Conservation (phyloP, 768 basidiomycete species). For the Boletus eberwhitei region DNA sequence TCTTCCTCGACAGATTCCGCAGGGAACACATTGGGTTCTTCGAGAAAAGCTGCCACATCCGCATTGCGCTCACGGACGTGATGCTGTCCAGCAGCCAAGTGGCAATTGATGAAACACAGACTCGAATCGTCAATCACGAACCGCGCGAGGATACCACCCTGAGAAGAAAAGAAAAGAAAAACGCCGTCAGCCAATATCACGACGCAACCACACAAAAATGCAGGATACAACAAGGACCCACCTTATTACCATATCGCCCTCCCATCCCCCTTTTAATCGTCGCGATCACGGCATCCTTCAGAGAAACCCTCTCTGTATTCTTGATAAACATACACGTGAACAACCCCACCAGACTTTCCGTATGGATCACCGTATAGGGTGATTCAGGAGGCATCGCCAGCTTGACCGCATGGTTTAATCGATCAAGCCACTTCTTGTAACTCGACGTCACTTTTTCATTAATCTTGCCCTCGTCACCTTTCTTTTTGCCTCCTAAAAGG, state of each 20-base stretch:
- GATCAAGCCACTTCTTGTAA: conserved; percentile 89
- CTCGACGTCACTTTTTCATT: conserved; percentile 83
- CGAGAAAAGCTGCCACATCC: conserved; percentile 84
- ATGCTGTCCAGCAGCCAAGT: conserved; percentile 93
- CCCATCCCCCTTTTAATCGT: conserved; percentile 92
- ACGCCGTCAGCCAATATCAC: neutral
- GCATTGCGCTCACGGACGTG: conserved; percentile 80
- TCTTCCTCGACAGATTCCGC: conserved; percentile 49
- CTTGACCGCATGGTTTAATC: conserved; percentile 67
- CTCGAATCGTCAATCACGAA: conserved; percentile 91
- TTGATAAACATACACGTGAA: conserved; percentile 77
- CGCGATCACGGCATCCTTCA: conserved; percentile 71
- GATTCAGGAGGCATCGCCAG: conserved; percentile 66
- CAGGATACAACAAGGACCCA: conserved; percentile 24
- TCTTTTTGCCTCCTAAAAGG: conserved; percentile 70
- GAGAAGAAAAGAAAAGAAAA: neutral
- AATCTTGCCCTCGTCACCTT: conserved; percentile 44
- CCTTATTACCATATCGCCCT: conserved; percentile 95
- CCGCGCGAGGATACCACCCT: conserved; percentile 91
- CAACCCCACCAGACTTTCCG: conserved; percentile 88
- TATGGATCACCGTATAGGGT: conserved; percentile 78
- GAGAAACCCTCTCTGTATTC: conserved; percentile 51
- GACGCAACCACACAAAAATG: neutral
- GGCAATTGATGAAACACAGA: conserved; percentile 93
- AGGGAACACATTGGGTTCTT: conserved; percentile 70